phyloP scores from a whole-genome alignment of 176 grass and related monocot genomes.

The Cenchrus purpureus region DNA sequence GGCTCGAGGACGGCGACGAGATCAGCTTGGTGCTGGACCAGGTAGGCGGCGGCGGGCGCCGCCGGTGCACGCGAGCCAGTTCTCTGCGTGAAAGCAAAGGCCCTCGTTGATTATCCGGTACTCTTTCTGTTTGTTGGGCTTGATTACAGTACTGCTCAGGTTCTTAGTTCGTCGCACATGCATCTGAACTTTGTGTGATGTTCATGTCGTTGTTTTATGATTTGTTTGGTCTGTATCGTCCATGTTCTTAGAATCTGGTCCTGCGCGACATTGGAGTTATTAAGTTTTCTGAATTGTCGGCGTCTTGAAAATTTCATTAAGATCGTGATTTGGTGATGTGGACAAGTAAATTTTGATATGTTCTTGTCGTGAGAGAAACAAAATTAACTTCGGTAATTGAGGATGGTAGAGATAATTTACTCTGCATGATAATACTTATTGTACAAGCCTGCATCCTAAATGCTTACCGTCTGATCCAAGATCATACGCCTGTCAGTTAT shows the following conservation, averaged over 20 bases:
- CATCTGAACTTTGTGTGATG: background rate
- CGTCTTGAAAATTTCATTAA: background rate
- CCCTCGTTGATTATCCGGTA: no score
- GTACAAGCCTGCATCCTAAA: no score
- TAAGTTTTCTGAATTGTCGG: background rate
- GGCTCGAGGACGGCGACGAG: slow-evolving; percentile 24
- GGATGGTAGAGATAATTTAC: no score
- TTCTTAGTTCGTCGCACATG: background rate
- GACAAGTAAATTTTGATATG: no score
- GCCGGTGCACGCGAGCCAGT: background rate
- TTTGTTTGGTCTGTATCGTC: background rate
- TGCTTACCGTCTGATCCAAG: no score
- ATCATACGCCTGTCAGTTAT: no score
- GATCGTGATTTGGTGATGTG: background rate
- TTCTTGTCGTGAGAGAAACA: no score
- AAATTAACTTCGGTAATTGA: no score
- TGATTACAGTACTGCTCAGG: background rate
- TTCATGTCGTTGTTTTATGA: background rate
- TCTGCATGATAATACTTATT: no score
- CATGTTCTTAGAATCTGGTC: background rate
- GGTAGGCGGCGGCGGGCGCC: background rate
- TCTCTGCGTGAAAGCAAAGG: background rate
- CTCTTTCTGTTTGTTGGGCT: background rate
- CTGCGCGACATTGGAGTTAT: background rate
- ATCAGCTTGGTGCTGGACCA: background rate